Base-by-base conservation (phyloP, 2,329 filamentous ascomycete species). In the Chrysoporthe austroafricana region DNA sequence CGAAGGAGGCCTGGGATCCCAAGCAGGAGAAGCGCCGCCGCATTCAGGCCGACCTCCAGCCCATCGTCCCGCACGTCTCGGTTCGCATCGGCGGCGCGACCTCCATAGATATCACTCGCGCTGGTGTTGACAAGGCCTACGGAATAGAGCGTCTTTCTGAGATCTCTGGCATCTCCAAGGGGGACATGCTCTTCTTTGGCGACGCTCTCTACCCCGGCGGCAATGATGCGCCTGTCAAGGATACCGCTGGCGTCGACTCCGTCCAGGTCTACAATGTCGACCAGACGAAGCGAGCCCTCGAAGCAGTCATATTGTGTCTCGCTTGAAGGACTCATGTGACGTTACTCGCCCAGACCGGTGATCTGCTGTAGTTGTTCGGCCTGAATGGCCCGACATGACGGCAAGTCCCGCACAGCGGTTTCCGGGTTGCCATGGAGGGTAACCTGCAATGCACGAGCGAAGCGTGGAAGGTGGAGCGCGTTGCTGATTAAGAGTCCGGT, bases 61-160 rank as follows among this genome's bases (percentile, higher is more conserved):
- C 65, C 43, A 74, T 78, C 8, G 72, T 81, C n/a, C 78, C 78
- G 0, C 75, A 74, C 6, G 70, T 80, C 11, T 79, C 78, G 2
- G 78, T 81, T 66, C 79, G 79, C 70, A 79, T 80, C 77, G 79
- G 79, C 52, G 79, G 79, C 8, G 74, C 79, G 4, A 80, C 78
- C 26, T 78, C 77, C 0, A 80, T 81, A 57, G 79, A 80, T 66
- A 77, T 81, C 44, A 81, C 79, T 3, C 73, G 74, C 52, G 73
- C 77, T 68, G 79, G 78, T 36, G 78, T 80, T 43, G 77, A 80
- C 69, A 81, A 81, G 73, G 78, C 71, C 11, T 76, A 74, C 63
- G 74, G 73, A 14, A 69, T 77, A 18, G 74, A 75, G 70, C 71
- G 71, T 59, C 71, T 76, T 26, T 62, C 70, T 11, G 72, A 71